Evolutionary conservation across 2,329 filamentous ascomycete genomes (phyloP).

Genomic region (Metarhizium brunneum): DNA sequence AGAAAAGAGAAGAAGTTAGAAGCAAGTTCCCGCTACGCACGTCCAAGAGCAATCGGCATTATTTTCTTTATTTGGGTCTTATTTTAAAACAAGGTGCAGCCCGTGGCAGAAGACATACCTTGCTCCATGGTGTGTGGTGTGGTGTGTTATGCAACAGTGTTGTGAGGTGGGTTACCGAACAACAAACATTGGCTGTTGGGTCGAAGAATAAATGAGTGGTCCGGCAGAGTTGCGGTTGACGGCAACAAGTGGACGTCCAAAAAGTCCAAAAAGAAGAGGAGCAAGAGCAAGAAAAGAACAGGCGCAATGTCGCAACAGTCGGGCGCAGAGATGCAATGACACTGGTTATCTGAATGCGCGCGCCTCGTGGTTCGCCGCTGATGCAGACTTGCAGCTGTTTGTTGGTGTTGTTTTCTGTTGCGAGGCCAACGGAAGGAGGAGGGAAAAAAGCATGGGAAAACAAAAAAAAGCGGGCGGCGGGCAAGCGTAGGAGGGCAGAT

Average conservation of each 20-base stretch:
- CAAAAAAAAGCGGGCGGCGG: constrained; percentile 8
- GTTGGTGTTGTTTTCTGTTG: constrained; percentile 35
- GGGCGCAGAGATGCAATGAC: constrained; percentile 2
- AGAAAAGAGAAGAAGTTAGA: constrained; percentile 1
- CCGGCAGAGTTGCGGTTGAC: constrained; percentile 3
- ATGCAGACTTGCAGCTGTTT: constrained; percentile 19
- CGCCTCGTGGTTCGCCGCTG: constrained; percentile 17
- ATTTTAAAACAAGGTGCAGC: constrained; percentile 3
- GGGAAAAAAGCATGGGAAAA: constrained; percentile 15
- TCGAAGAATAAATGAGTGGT: constrained; percentile 7
- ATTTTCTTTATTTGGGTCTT: constrained; percentile 5
- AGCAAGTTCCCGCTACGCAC: constrained; percentile 4
- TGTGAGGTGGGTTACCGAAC: constrained; percentile 23
- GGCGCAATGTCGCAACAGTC: constrained; percentile 7
- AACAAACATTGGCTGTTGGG: constrained; percentile 29
- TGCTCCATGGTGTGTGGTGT: constrained; percentile 24
- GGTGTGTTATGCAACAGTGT: constrained; percentile 9
- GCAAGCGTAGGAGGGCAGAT: constrained; percentile 1
- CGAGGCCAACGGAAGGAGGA: constrained; percentile 32
- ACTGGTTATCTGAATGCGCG: constrained; percentile 12
- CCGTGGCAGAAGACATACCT: constrained; percentile 20
- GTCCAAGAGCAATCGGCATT: background rate
- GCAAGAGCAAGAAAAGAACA: constrained; percentile 2
- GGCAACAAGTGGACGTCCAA: constrained; percentile 6
- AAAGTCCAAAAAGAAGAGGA: constrained; percentile 3